Conservation (phyloP, 164 flowering plant genomes). For the grape (Vitis vinifera) region ASM3070453v1 NC_081819.1:20899001-20899500, state of each 20-base stretch:
- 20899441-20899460: conserved; percentile 50
- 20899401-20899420: conserved; percentile 49
- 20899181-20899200: conserved; percentile 53
- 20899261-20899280: conserved; percentile 56
- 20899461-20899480: conserved; percentile 50
- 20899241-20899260: conserved; percentile 62
- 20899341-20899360: conserved; percentile 65
- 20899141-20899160: conserved; percentile 64
- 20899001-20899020: no score
- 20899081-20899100: conserved; percentile 26
- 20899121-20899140: conserved; percentile 34
- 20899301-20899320: conserved; percentile 33
- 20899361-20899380: conserved; percentile 26
- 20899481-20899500: conserved; percentile 42
- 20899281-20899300: conserved; percentile 31
- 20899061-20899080: not conserved
- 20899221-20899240: conserved; percentile 69
- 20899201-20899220: conserved; percentile 39
- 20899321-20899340: conserved; percentile 48
- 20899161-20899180: conserved; percentile 69
- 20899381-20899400: conserved; percentile 51
- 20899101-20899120: conserved; percentile 12
- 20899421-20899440: conserved; percentile 28
- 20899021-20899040: no score
- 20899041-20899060: no score